Percentiles rank a stretch among this genome's conserved stretches.
Evolutionary conservation across 805 yeast species (phyloP).

Genomic region (Yamadazyma ubonensis): DNA sequence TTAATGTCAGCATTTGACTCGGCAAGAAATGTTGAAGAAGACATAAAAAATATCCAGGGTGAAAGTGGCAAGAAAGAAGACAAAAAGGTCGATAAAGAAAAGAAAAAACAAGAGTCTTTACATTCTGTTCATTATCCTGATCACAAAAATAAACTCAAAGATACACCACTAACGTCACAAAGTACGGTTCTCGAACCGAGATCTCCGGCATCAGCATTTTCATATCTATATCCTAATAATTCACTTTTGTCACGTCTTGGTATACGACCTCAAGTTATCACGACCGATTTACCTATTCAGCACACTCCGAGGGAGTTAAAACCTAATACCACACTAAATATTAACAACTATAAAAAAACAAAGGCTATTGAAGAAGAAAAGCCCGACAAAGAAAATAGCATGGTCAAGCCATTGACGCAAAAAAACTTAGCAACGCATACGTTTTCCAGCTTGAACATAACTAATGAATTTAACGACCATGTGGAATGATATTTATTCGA

Average conservation of each 20-base stretch:
- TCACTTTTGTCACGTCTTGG: slow-evolving; percentile 40
- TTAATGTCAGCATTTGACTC: slow-evolving; percentile 65
- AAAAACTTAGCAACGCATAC: slow-evolving; percentile 30
- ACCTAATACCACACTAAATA: slow-evolving; percentile 12
- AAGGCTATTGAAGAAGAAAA: slow-evolving; percentile 14
- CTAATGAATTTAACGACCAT: slow-evolving; percentile 19
- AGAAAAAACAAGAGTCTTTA: not conserved
- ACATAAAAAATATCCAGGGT: slow-evolving; percentile 28
- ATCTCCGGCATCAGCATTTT: slow-evolving; percentile 25
- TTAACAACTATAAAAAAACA: slow-evolving; percentile 5
- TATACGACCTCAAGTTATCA: slow-evolving; percentile 41
- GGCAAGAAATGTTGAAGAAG: slow-evolving; percentile 58
- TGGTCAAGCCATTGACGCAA: slow-evolving; percentile 25
- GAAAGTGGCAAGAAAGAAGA: too few species aligned
- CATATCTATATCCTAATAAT: slow-evolving; percentile 29
- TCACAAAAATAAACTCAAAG: slow-evolving; percentile 30
- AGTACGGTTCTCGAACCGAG: slow-evolving; percentile 27
- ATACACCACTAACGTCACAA: slow-evolving; percentile 33
- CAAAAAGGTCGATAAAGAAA: not conserved
- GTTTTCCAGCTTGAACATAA: slow-evolving; percentile 14
- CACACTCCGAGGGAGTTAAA: slow-evolving; percentile 10
- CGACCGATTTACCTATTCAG: slow-evolving; percentile 26
- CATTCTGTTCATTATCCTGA: slow-evolving; percentile 17
- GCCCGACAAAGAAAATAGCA: slow-evolving; percentile 17
- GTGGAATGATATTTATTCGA: slow-evolving; percentile 16